phyloP scores from a whole-genome alignment of 176 grass and related monocot genomes.

The Rhynchospora breviuscula region DNA sequence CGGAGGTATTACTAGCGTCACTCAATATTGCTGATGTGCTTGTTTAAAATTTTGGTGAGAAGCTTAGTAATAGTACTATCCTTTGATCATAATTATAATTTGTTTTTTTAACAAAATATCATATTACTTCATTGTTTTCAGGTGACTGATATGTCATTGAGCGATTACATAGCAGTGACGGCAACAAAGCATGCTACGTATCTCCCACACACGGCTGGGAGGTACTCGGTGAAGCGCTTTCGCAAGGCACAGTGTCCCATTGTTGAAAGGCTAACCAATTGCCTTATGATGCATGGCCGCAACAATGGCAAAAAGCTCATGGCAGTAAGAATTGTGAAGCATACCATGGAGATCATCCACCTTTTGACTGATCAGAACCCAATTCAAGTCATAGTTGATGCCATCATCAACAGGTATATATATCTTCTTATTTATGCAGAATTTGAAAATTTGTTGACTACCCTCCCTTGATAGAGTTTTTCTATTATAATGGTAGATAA shows the following conservation, averaged over 20 bases:
- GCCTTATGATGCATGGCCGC: slow-evolving; percentile 88
- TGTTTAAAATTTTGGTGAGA: not conserved
- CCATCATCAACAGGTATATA: slow-evolving; percentile 69
- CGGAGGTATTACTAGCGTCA: not conserved
- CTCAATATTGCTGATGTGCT: not conserved
- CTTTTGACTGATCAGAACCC: slow-evolving; percentile 84
- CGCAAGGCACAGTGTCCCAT: slow-evolving; percentile 91
- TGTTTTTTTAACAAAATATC: not conserved
- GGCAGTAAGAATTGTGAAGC: slow-evolving; percentile 78
- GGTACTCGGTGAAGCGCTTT: slow-evolving; percentile 79
- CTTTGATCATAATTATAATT: not conserved
- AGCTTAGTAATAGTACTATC: not conserved
- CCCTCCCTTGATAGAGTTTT: not conserved
- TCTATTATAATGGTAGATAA: not conserved
- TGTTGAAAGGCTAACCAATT: slow-evolving; percentile 83
- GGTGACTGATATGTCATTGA: slow-evolving; percentile 72
- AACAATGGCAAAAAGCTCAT: slow-evolving; percentile 89
- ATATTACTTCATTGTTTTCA: slow-evolving; percentile 15
- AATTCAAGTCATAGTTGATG: slow-evolving; percentile 75
- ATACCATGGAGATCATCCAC: slow-evolving; percentile 84
- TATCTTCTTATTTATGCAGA: not conserved
- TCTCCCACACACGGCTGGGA: slow-evolving; percentile 74
- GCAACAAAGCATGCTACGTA: slow-evolving; percentile 62
- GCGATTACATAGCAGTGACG: slow-evolving; percentile 64
- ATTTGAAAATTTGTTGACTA: not conserved